Evolutionary conservation across 2,329 filamentous ascomycete species (phyloP).

Genomic region (Sporothrix protearum): DNA sequence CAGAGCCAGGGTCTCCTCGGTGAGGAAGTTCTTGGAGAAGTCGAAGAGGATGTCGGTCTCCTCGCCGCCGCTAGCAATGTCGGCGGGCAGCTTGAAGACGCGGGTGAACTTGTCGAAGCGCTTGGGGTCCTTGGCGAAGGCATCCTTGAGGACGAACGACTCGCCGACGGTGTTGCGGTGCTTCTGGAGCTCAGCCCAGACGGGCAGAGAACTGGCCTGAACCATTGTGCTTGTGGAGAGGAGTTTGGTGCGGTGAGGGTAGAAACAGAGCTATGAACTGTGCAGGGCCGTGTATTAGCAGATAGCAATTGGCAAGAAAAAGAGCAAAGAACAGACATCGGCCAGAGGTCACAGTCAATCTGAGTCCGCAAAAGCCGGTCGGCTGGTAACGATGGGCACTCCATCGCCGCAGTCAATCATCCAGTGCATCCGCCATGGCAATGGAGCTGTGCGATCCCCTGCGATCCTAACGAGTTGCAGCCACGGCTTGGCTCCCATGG

Average conservation of each 20-base stretch:
- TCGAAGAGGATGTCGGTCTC: constrained; percentile 89
- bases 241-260: background rate
- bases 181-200: constrained; percentile 87
- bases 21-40: constrained; percentile 98
- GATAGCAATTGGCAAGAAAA: background rate
- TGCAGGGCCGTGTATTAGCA: background rate
- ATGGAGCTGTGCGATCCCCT: background rate
- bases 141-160: constrained; percentile 87
- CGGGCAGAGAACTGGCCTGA: constrained; percentile 78
- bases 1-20: constrained; percentile 82
- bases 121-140: constrained; percentile 81
- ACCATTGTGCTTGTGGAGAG: constrained; percentile 53
- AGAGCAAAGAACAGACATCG: no score
- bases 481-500: constrained; percentile 3
- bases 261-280: background rate
- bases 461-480: background rate
- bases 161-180: constrained; percentile 85
- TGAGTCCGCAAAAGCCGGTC: background rate
- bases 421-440: constrained; percentile 3
- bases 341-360: no score
- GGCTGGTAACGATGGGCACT: background rate
- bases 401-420: background rate
- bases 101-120: constrained; percentile 89
- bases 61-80: constrained; percentile 54
- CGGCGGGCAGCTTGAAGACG: constrained; percentile 76